Evolutionary conservation across 2,329 filamentous ascomycete species (phyloP).

Genomic region (Dryadomyces quercus-mongolicae): DNA sequence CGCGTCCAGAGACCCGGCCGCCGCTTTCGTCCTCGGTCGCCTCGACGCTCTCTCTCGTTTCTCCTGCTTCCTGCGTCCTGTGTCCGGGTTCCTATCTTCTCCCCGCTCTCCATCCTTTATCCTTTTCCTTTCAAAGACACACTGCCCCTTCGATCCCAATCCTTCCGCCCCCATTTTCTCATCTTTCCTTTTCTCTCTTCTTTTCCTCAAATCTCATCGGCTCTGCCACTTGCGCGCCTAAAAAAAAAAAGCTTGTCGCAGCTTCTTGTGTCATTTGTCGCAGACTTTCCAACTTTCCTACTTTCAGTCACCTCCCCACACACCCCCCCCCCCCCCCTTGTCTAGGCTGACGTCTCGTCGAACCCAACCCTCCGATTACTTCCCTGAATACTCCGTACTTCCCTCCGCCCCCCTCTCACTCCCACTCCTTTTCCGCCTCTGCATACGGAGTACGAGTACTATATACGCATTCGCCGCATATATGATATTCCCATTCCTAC

Average conservation of each 20-base stretch:
- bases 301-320: constrained; percentile 8
- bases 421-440: neutral
- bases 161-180: neutral
- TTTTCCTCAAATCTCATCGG: neutral
- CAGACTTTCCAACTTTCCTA: constrained; percentile 22
- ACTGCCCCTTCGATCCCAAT: neutral
- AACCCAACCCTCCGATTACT: neutral
- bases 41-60: neutral
- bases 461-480: neutral
- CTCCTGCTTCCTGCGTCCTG: neutral
- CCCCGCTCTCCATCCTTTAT: neutral
- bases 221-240: neutral
- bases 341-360: constrained; percentile 10
- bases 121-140: neutral
- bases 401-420: neutral
- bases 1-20: neutral
- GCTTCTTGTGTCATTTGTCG: constrained; percentile 17
- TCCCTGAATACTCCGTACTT: too few species aligned
- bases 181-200: neutral
- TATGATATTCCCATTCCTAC: neutral
- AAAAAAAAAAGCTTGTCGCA: neutral
- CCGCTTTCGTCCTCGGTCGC: neutral
- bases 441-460: too few species aligned
- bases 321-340: constrained; percentile 6
- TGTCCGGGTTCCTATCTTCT: too few species aligned